Percentiles rank a stretch among this genome's conserved stretches.
phyloP scores from a whole-genome alignment of 306 rosid species.

The Oxytropis ochrocephala region DNA sequence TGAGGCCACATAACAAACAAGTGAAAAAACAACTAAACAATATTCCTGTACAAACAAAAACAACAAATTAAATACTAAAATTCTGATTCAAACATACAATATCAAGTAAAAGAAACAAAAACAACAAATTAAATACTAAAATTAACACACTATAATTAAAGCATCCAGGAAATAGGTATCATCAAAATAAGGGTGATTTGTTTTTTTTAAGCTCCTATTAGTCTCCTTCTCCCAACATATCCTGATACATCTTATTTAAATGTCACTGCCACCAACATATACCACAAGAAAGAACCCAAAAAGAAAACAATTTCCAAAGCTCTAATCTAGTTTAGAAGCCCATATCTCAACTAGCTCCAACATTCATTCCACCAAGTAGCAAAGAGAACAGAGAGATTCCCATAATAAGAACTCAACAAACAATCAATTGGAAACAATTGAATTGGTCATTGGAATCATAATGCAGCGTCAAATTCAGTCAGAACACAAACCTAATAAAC shows the following conservation, averaged over 20 bases:
- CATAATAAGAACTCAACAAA: neutral
- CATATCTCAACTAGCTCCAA: neutral
- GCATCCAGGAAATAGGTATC: too few species aligned
- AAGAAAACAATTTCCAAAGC: neutral
- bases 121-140: too few species aligned
- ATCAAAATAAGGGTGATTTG: too few species aligned
- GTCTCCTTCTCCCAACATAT: too few species aligned
- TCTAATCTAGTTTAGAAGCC: neutral
- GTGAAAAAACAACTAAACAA: too few species aligned
- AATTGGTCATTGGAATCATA: slow-evolving; percentile 8
- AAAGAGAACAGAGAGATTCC: slow-evolving; percentile 1
- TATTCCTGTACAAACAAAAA: too few species aligned
- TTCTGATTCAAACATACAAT: too few species aligned
- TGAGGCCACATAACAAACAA: too few species aligned
- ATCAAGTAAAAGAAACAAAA: too few species aligned
- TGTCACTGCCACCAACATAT: neutral
- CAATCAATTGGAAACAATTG: neutral
- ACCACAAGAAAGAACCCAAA: neutral
- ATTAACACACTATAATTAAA: too few species aligned
- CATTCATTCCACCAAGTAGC: slow-evolving; percentile 2
- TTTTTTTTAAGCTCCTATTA: too few species aligned
- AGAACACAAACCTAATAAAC: slow-evolving; percentile 6
- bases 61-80: too few species aligned
- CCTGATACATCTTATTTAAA: neutral
- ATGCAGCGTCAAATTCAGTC: neutral